These are phyloP conservation scores for Shiraia sp. DNA, from an alignment of 2,329 filamentous ascomycete genomes.

Conservation along the genomic window DNA sequence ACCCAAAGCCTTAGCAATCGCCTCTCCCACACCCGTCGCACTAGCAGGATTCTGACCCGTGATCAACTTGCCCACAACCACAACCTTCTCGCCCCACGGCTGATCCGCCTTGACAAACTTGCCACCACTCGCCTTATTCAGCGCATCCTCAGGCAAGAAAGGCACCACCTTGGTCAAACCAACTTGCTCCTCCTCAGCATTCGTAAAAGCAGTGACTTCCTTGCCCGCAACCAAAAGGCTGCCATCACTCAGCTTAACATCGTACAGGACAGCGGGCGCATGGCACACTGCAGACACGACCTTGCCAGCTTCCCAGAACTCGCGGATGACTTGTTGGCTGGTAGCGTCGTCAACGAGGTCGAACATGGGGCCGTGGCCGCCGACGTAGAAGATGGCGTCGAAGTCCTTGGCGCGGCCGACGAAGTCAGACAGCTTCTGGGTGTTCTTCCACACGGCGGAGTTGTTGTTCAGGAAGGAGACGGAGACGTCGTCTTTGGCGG, in stretches of 20 bases:
- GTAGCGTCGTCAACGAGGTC: slow-evolving; percentile 63
- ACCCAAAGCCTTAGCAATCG: slow-evolving; percentile 45
- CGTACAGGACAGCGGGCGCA: slow-evolving; percentile 65
- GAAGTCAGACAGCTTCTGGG: slow-evolving; percentile 60
- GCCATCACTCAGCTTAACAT: slow-evolving; percentile 58
- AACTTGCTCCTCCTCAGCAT: slow-evolving; percentile 58
- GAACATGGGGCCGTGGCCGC: slow-evolving; percentile 67
- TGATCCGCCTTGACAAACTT: slow-evolving; percentile 60
- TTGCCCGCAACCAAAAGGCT: slow-evolving; percentile 59
- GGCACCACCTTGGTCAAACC: slow-evolving; percentile 54
- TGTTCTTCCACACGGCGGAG: slow-evolving; percentile 65
- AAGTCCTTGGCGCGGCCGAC: slow-evolving; percentile 63
- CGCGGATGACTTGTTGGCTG: slow-evolving; percentile 63
- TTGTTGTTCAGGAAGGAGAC: slow-evolving; percentile 54
- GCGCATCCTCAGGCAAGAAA: slow-evolving; percentile 64
- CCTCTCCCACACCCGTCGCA: slow-evolving; percentile 49
- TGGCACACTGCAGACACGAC: slow-evolving; percentile 71
- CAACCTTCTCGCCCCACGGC: slow-evolving; percentile 52
- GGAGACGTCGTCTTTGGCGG: slow-evolving; percentile 54
- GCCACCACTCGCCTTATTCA: slow-evolving; percentile 56
- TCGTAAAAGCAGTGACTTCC: slow-evolving; percentile 63
- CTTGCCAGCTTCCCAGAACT: slow-evolving; percentile 66
- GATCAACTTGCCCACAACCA: slow-evolving; percentile 46
- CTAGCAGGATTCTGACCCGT: slow-evolving; percentile 56
- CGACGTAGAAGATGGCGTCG: slow-evolving; percentile 63